Evolutionary conservation across 2,329 filamentous ascomycete species (phyloP), one percentile per base, ranked within the genome.

Genomic region (Fusarium penzigii): DNA sequence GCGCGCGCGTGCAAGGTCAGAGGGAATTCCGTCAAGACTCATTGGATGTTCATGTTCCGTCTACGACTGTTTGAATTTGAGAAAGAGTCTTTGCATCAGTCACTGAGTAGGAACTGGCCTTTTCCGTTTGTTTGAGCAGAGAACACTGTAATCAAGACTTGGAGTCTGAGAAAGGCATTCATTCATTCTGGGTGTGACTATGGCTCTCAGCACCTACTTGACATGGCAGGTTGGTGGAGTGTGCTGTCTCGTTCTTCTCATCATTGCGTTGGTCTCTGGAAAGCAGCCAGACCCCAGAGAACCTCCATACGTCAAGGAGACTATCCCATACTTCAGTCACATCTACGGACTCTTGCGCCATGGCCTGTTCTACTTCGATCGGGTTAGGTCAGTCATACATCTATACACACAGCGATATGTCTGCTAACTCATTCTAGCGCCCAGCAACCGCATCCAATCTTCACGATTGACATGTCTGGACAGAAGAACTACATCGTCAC

Each of bases 401-500:
- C 32, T 14, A 9, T 36, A 11, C 32, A 6, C 32, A 36, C 7
- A 32, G 7, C 6, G 32, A 5, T 9, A 12, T 14, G 10, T 3
- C 1, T 32, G 14, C 51, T 60, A 39, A 60, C 2, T 2, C 39
- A 14, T 13, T 1, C 2, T 13, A 61, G 58, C 38, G 50, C 58
- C 2, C 42, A 59, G 16, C 58, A 61, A 41, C 50, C 55, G 8
- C 58, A 61, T 38, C 55, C 58, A 49, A 61, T 61, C 44, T 61
- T 61, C 16, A 61, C 58, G n/a, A 57, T 61, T 58, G 55, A 61
- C 38, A 56, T 61, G 46, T 58, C 58, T 1, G 58, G 58, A 0
- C 55, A 61, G 9, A 61, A 52, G 34, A 61, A 61, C 17, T 61
- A 61, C 39, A 61, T 61, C 2, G 58, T 61, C 17, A 61, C 58